Evolutionary conservation across 176 grass and related monocot genomes (phyloP).

Genomic region (Oryza meridionalis): DNA sequence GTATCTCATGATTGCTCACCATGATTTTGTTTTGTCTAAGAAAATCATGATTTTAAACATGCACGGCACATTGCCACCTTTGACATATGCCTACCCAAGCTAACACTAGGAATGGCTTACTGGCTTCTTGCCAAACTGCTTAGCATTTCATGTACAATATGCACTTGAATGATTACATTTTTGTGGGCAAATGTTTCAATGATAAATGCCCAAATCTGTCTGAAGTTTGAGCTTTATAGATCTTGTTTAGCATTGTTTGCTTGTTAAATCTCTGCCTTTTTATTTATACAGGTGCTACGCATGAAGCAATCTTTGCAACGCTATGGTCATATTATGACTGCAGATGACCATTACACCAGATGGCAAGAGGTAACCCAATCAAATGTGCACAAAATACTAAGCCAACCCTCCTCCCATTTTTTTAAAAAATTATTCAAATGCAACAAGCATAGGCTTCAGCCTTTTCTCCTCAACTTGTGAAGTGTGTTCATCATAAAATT

Average conservation of each 20-base stretch:
- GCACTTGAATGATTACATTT: not conserved
- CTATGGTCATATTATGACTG: conserved; percentile 80
- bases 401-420: not conserved
- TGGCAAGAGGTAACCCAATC: conserved; percentile 86
- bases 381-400: conserved; percentile 19
- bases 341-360: conserved; percentile 78
- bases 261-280: conserved; percentile 31
- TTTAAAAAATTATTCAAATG: conserved; percentile 4
- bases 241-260: conserved; percentile 20
- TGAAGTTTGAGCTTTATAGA: conserved; percentile 21
- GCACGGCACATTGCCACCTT: conserved; percentile 27
- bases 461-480: conserved; percentile 31
- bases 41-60: conserved; percentile 18
- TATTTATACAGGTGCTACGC: conserved; percentile 60
- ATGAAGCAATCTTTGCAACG: conserved; percentile 81
- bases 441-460: conserved; percentile 7
- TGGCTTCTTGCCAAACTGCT: conserved; percentile 30
- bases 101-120: conserved; percentile 4
- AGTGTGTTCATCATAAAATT: not conserved
- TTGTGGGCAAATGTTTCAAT: not conserved
- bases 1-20: conserved; percentile 16
- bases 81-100: conserved; percentile 35
- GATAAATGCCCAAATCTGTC: conserved; percentile 18
- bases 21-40: conserved; percentile 24
- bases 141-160: conserved; percentile 33